These are phyloP conservation scores for Nigrospora osmanthi DNA, from an alignment of 2,329 filamentous ascomycete species.

Conservation along the genomic window DNA sequence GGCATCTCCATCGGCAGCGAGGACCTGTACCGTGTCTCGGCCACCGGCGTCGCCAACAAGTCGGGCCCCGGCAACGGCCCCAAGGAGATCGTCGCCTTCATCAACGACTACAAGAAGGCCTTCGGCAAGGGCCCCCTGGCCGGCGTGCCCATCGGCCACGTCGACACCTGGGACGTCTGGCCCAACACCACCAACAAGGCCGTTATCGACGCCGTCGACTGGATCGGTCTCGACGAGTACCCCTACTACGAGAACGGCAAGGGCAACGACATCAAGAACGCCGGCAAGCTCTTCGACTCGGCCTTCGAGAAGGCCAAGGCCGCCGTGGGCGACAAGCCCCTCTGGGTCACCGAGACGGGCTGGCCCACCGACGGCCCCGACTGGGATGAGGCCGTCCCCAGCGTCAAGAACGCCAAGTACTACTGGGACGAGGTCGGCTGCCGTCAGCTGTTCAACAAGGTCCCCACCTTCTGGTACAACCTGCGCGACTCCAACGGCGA, in stretches of 20 bases:
- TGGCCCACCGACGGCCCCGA: constrained; percentile 51
- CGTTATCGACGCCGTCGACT: constrained; percentile 57
- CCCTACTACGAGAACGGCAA: constrained; percentile 56
- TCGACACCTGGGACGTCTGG: constrained; percentile 62
- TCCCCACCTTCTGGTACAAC: constrained; percentile 54
- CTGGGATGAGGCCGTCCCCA: constrained; percentile 47
- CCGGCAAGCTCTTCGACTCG: constrained; percentile 44
- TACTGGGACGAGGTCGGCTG: constrained; percentile 60
- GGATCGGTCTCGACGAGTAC: constrained; percentile 57
- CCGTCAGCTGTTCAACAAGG: constrained; percentile 45
- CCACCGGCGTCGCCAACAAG: constrained; percentile 55
- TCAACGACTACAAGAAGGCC: constrained; percentile 52
- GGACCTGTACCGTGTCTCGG: constrained; percentile 56
- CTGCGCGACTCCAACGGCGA: constrained; percentile 54
- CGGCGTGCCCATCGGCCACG: constrained; percentile 52
- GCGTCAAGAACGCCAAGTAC: constrained; percentile 48
- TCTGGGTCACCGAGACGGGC: constrained; percentile 59
- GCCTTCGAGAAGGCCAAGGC: constrained; percentile 35
- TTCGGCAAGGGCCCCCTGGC: constrained; percentile 38
- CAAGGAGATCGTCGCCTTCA: constrained; percentile 54
- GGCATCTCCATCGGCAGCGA: constrained; percentile 61
- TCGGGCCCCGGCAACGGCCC: constrained; percentile 54
- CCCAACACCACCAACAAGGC: constrained; percentile 49
- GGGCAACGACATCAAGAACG: constrained; percentile 47
- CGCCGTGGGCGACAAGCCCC: constrained; percentile 41